A percentile compares a stretch with the other conserved stretches of the same genome.
These are phyloP conservation scores for Metschnikowia bowlesiae DNA, from an alignment of 805 yeast species.

Conservation along the genomic window DNA sequence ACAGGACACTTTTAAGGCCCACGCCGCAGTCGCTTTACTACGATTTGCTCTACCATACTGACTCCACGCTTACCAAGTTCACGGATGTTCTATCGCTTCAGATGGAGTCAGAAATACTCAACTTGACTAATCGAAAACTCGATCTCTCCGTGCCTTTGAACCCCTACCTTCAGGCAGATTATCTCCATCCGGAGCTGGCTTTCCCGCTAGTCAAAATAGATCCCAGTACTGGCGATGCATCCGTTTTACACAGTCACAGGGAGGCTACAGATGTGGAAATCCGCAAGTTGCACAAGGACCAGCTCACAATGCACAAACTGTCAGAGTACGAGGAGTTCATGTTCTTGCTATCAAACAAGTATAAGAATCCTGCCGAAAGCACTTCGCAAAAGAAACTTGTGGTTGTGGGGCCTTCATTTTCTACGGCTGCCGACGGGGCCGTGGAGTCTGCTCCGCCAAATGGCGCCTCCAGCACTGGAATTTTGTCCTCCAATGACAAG, in stretches of 20 bases:
- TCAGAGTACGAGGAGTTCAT: constrained; percentile 84
- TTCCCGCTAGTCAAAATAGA: constrained; percentile 45
- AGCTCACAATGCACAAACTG: constrained; percentile 56
- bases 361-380: constrained; percentile 35
- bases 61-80: constrained; percentile 65
- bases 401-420: constrained; percentile 30
- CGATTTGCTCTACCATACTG: constrained; percentile 81
- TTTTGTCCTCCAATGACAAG: constrained; percentile 5
- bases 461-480: constrained; percentile 2
- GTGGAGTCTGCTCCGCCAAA: constrained; percentile 17
- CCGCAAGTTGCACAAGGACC: constrained; percentile 41
- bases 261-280: constrained; percentile 23
- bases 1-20: constrained; percentile 73
- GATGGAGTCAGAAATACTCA: constrained; percentile 83
- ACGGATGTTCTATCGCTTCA: constrained; percentile 74
- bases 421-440: constrained; percentile 14
- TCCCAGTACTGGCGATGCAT: constrained; percentile 30
- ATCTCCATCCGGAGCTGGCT: constrained; percentile 45
- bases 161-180: constrained; percentile 52
- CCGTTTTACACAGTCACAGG: constrained; percentile 29
- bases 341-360: constrained; percentile 45
- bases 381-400: constrained; percentile 35
- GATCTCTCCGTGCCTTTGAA: constrained; percentile 70
- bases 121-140: constrained; percentile 72
- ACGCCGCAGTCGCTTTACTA: constrained; percentile 78